Evolutionary conservation across 1,139 yeast genomes (phyloP).

Genomic region (Debaryomyces udenii): DNA sequence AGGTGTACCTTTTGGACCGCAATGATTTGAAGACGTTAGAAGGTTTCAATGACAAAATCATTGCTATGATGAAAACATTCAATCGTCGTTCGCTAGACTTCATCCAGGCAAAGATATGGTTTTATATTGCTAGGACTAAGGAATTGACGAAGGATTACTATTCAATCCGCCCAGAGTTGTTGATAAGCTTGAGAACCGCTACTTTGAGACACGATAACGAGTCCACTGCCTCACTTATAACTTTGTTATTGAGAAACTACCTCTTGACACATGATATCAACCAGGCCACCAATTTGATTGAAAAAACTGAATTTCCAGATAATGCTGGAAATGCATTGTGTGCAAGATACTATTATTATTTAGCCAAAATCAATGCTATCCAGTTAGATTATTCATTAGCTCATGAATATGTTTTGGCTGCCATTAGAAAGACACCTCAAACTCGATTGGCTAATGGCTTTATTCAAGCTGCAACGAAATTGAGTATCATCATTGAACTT

Average conservation of each 20-base stretch:
- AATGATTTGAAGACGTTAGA: conserved; percentile 53
- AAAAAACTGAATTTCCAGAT: conserved; percentile 86
- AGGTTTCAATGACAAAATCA: conserved; percentile 54
- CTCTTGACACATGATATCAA: conserved; percentile 77
- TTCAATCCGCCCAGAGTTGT: conserved; percentile 68
- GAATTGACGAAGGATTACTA: conserved; percentile 66
- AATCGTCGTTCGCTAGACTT: conserved; percentile 86
- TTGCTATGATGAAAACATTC: conserved; percentile 60
- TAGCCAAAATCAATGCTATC: conserved; percentile 87
- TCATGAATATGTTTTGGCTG: conserved; percentile 85
- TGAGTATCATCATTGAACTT: conserved; percentile 85
- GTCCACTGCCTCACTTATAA: conserved; percentile 85
- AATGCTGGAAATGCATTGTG: conserved; percentile 85
- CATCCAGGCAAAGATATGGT: conserved; percentile 91
- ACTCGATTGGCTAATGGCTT: conserved; percentile 85
- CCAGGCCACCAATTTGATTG: conserved; percentile 87
- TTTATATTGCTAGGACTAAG: conserved; percentile 78
- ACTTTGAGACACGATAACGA: conserved; percentile 91
- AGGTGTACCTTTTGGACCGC: conserved; percentile 72
- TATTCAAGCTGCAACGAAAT: conserved; percentile 85
- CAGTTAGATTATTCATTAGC: conserved; percentile 94
- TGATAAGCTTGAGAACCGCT: conserved; percentile 81
- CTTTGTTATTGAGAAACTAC: conserved; percentile 80
- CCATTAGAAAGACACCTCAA: conserved; percentile 97
- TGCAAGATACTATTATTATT: conserved; percentile 88